These are phyloP conservation scores for Eurotiales sp. DNA, from an alignment of 2,329 filamentous ascomycete genomes.

Conservation along the genomic window DNA sequence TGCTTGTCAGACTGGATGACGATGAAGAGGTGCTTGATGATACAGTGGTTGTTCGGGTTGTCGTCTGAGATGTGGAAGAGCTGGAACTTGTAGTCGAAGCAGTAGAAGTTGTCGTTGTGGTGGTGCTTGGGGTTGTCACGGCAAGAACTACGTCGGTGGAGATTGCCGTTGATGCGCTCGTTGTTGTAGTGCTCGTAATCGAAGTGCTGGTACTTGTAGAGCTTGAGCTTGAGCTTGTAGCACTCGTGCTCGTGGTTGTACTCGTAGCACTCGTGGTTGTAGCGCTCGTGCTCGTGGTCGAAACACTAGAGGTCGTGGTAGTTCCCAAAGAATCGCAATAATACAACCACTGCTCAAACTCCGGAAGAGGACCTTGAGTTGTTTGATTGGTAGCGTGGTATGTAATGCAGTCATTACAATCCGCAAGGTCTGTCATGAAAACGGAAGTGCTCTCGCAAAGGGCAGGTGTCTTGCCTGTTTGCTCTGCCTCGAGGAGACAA, in stretches of 20 bases:
- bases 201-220: neutral
- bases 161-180: neutral
- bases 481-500: slow-evolving; percentile 45
- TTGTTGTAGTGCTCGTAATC: neutral
- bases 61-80: neutral
- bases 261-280: neutral
- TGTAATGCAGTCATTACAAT: slow-evolving; percentile 13
- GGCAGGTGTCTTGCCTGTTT: slow-evolving; percentile 42
- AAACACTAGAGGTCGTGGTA: neutral
- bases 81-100: neutral
- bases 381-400: slow-evolving; percentile 5
- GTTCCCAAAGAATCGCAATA: slow-evolving; percentile 11
- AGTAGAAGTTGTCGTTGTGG: neutral
- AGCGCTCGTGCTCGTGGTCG: neutral
- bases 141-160: neutral
- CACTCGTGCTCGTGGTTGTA: slow-evolving; percentile 1
- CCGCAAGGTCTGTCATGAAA: slow-evolving; percentile 9
- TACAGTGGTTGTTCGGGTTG: neutral
- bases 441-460: slow-evolving; percentile 17
- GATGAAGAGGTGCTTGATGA: neutral
- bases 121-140: neutral
- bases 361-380: slow-evolving; percentile 7
- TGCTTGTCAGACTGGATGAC: neutral
- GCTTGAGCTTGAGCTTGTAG: neutral
- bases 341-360: slow-evolving; percentile 16